Conservation (phyloP, 2,329 filamentous ascomycete species). For the Talaromyces sp. region DNA sequence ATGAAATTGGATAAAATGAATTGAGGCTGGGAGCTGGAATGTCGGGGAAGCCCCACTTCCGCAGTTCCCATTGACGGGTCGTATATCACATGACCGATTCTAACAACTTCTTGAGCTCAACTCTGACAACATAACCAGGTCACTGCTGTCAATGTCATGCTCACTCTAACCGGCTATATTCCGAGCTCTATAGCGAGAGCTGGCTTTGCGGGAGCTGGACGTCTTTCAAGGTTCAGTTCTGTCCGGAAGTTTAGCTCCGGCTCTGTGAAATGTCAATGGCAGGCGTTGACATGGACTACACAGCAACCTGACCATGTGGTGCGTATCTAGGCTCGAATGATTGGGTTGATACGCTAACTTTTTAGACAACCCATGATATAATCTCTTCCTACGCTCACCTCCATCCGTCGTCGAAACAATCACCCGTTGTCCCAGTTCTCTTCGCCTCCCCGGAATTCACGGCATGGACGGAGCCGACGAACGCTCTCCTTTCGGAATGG, state of each 20-base stretch:
- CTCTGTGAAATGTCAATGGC: not conserved
- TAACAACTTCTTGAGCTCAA: not conserved
- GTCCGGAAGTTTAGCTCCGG: constrained; percentile 1
- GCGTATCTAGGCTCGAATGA: constrained; percentile 13
- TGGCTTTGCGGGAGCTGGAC: not conserved
- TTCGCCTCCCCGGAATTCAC: constrained; percentile 39
- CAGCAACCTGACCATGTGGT: constrained; percentile 6
- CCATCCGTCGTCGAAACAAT: constrained; percentile 17
- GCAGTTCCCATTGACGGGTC: not conserved
- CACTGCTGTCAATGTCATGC: constrained; percentile 8
- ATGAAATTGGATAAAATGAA: not conserved
- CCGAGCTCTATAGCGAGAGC: constrained; percentile 3
- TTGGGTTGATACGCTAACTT: not conserved
- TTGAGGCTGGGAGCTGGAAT: not conserved
- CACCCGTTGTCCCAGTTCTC: constrained; percentile 29
- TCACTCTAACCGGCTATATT: not conserved
- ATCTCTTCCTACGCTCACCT: constrained; percentile 22
- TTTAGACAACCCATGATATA: constrained; percentile 14
- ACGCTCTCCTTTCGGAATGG: constrained; percentile 31
- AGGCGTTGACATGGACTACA: constrained; percentile 15
- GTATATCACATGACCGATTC: not conserved
- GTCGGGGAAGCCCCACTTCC: constrained; percentile 1
- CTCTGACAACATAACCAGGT: not conserved
- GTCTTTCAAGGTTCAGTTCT: not conserved
- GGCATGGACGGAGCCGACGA: constrained; percentile 33